Conservation (phyloP, 1,139 yeast genomes). For the Diutina siamensis region DNA sequence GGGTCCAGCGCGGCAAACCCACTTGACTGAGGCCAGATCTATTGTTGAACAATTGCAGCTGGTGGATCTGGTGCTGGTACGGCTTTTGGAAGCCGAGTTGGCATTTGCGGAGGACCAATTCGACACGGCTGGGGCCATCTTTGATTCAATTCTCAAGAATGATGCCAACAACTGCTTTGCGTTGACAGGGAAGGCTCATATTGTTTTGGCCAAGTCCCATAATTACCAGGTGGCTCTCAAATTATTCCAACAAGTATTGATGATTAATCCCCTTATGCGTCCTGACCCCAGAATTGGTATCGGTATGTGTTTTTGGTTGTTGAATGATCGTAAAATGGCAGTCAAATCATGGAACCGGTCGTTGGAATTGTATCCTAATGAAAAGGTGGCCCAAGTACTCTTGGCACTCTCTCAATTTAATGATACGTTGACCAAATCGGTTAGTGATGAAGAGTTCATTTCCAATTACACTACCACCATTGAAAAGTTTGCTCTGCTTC, state of each 20-base stretch:
- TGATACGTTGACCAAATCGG: slow-evolving; percentile 43
- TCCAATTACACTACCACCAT: slow-evolving; percentile 38
- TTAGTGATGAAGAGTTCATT: slow-evolving; percentile 49
- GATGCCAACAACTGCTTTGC: slow-evolving; percentile 60
- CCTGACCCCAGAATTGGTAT: slow-evolving; percentile 96
- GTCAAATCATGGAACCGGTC: slow-evolving; percentile 73
- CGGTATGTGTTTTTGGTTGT: slow-evolving; percentile 87
- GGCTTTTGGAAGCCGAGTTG: neutral
- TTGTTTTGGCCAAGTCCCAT: slow-evolving; percentile 46
- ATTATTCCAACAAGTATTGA: slow-evolving; percentile 71
- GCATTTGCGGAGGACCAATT: slow-evolving; percentile 28
- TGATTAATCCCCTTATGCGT: slow-evolving; percentile 60
- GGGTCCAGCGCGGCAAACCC: neutral
- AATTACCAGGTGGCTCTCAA: slow-evolving; percentile 68
- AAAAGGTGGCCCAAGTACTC: slow-evolving; percentile 53
- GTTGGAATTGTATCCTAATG: slow-evolving; percentile 50
- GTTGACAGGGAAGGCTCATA: slow-evolving; percentile 74
- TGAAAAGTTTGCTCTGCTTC: slow-evolving; percentile 18
- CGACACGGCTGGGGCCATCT: slow-evolving; percentile 56
- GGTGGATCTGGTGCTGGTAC: neutral
- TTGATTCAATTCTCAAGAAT: slow-evolving; percentile 41
- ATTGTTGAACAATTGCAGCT: neutral
- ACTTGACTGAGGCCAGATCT: neutral
- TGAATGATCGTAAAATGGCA: slow-evolving; percentile 73
- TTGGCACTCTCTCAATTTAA: slow-evolving; percentile 63